These are phyloP conservation scores for Podospora australis DNA, from an alignment of 495 filamentous ascomycete species.

Conservation along the genomic window DNA sequence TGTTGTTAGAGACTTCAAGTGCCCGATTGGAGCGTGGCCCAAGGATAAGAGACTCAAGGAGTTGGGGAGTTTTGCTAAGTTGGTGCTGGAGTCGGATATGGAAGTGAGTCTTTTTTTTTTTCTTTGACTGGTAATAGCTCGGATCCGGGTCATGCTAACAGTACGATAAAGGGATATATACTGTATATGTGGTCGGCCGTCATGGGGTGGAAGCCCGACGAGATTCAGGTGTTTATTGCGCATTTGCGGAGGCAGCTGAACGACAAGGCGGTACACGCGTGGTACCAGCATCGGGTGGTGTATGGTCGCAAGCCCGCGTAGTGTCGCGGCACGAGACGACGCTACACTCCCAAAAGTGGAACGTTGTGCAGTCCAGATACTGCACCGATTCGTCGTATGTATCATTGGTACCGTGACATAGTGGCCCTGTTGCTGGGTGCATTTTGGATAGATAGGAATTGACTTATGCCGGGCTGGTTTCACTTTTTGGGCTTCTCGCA, in stretches of 20 bases:
- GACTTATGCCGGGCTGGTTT: no score
- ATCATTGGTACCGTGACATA: no score
- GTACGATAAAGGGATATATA: conserved; percentile 20
- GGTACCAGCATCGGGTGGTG: conserved; percentile 18
- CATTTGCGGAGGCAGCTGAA: conserved; percentile 16
- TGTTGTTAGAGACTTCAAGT: conserved; percentile 16
- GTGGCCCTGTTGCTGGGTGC: no score
- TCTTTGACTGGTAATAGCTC: not conserved
- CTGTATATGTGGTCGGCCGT: conserved; percentile 28
- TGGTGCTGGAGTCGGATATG: not conserved
- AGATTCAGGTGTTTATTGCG: conserved; percentile 12
- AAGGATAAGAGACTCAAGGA: not conserved
- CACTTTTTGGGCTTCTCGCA: no score
- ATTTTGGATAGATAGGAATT: no score
- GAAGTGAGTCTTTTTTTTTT: conserved; percentile 1
- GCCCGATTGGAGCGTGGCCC: conserved; percentile 1
- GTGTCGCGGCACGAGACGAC: no score
- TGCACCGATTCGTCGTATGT: no score
- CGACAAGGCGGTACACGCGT: conserved; percentile 11
- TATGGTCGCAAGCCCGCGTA: conserved; percentile 29
- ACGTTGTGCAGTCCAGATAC: no score
- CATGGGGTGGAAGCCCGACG: conserved; percentile 19
- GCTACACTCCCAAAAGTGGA: no score
- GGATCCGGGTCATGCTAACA: not conserved
- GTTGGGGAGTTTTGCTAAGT: not conserved